Conservation (phyloP, 163 green algal genomes). For the Scenedesmus sp. region DNA sequence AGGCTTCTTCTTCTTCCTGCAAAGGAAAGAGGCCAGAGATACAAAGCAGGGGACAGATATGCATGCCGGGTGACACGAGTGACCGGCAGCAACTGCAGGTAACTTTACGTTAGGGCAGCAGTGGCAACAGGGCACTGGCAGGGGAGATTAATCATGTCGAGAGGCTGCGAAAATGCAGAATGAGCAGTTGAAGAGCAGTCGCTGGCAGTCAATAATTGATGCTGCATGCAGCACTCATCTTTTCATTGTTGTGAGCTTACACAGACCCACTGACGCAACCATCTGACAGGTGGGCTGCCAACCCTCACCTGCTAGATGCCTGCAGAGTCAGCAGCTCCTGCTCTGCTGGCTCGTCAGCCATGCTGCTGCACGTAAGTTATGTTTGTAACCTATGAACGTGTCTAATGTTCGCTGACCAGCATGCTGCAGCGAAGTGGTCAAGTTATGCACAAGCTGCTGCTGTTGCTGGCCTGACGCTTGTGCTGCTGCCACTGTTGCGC, state of each 20-base stretch:
- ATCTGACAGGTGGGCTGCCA: background rate
- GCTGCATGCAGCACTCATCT: background rate
- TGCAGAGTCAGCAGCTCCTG: constrained; percentile 39
- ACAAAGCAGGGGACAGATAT: background rate
- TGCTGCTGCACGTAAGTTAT: background rate
- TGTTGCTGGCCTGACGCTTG: constrained; percentile 20
- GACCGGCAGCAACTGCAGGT: background rate
- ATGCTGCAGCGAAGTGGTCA: background rate
- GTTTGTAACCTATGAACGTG: background rate
- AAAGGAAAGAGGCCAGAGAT: background rate
- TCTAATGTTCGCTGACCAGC: background rate
- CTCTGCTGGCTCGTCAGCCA: constrained; percentile 18
- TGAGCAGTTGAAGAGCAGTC: background rate
- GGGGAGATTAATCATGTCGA: too few species aligned
- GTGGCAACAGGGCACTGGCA: background rate
- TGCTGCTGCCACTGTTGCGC: constrained; percentile 21
- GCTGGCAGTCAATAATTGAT: background rate
- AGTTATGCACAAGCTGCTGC: background rate
- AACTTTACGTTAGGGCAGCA: background rate
- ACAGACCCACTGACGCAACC: background rate
- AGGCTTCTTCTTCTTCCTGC: constrained; percentile 45
- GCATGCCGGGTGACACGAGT: background rate
- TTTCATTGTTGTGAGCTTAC: too few species aligned
- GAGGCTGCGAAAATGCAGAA: too few species aligned
- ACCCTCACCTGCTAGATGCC: constrained; percentile 27